phyloP scores from a whole-genome alignment of 148 eudicot species.

The Nyssa sinensis region DNA sequence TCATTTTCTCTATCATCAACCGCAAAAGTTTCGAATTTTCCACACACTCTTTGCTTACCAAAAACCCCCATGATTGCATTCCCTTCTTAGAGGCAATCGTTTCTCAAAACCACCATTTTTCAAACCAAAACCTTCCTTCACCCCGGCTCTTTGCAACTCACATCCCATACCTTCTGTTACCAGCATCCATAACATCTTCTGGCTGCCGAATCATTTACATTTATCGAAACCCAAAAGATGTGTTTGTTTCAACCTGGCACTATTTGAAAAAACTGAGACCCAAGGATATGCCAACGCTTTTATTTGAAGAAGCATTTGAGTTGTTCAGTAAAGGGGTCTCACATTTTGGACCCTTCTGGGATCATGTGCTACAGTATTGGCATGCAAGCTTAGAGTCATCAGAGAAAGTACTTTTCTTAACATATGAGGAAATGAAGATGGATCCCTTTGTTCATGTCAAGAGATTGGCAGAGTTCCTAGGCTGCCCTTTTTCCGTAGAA shows the following conservation, averaged over 20 bases:
- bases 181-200: not conserved
- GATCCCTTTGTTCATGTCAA: constrained; percentile 4
- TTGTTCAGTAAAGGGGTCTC: no score
- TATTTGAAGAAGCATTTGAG: no score
- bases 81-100: constrained; percentile 1
- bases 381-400: constrained; percentile 18
- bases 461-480: constrained; percentile 10
- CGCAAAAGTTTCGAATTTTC: not conserved
- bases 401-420: constrained; percentile 5
- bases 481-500: constrained; percentile 2
- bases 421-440: constrained; percentile 18
- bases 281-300: no score
- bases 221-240: constrained; percentile 2
- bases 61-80: not conserved
- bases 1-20: not conserved
- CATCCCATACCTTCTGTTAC: not conserved
- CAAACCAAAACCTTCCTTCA: not conserved
- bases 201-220: not conserved
- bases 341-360: no score
- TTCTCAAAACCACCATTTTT: not conserved
- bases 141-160: constrained; percentile 6
- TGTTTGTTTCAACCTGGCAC: not conserved
- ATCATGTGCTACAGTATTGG: not conserved
- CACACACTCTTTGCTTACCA: not conserved
- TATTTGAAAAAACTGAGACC: not conserved